phyloP scores from a whole-genome alignment of 306 rosid species.

The Quercus ilex region DNA sequence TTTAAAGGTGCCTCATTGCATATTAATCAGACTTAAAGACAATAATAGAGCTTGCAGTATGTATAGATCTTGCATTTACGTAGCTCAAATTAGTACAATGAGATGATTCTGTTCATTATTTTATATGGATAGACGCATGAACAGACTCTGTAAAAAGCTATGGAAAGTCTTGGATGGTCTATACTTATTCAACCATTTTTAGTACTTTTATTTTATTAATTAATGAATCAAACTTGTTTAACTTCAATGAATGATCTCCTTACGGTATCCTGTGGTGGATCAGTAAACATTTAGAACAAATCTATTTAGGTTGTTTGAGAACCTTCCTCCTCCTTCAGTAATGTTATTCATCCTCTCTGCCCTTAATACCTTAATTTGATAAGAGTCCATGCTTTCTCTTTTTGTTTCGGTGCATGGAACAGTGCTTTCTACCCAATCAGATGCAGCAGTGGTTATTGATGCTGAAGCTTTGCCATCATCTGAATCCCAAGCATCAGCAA shows the following conservation, averaged over 20 bases:
- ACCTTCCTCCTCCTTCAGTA: neutral
- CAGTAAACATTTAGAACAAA: neutral
- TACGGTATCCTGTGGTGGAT: neutral
- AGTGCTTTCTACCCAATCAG: slow-evolving; percentile 76
- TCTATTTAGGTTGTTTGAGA: neutral
- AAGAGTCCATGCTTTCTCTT: neutral
- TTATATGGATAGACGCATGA: neutral
- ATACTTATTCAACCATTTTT: neutral
- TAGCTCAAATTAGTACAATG: neutral
- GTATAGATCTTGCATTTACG: neutral
- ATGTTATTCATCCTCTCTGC: neutral
- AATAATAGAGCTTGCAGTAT: neutral
- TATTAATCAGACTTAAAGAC: neutral
- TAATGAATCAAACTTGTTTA: neutral
- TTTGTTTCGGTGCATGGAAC: slow-evolving; percentile 32
- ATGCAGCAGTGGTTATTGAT: slow-evolving; percentile 44
- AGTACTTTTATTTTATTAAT: neutral
- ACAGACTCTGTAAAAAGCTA: neutral
- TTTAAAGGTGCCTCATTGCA: neutral
- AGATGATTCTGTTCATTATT: neutral
- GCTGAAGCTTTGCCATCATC: slow-evolving; percentile 32
- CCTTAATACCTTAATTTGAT: neutral
- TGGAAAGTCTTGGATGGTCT: neutral
- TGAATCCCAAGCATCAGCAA: slow-evolving; percentile 23
- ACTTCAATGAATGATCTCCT: neutral